Conservation (phyloP, 441 rosid species). For the Eutrema salsugineum region DNA sequence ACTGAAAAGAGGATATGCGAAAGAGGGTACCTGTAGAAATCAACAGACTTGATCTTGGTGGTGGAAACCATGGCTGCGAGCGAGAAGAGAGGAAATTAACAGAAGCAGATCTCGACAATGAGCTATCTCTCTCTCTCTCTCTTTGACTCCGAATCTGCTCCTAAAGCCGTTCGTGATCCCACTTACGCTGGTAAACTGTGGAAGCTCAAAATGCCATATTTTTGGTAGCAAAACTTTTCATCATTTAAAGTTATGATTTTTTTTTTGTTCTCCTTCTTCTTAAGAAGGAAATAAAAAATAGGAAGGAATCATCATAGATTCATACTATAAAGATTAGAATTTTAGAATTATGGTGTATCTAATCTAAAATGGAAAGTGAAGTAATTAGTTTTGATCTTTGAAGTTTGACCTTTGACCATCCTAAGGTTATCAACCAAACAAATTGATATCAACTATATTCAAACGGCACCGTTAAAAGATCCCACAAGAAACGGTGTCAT, state of each 20-base stretch:
- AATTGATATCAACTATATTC: no score
- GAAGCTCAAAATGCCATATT: neutral
- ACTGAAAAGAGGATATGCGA: neutral
- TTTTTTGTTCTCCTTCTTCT: neutral
- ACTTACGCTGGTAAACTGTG: neutral
- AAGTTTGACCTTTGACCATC: conserved; percentile 1
- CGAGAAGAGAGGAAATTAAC: neutral
- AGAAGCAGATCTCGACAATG: neutral
- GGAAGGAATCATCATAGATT: neutral
- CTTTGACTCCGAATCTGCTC: neutral
- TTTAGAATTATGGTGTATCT: neutral
- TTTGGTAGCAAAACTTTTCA: neutral
- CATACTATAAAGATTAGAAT: neutral
- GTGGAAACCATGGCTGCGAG: conserved; percentile 63
- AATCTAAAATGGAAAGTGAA: conserved; percentile 18
- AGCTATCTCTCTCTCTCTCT: neutral
- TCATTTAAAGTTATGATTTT: neutral
- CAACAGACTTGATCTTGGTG: conserved; percentile 80
- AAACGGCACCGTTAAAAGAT: neutral
- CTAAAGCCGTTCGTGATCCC: neutral
- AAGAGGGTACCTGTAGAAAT: conserved; percentile 70
- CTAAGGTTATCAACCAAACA: neutral
- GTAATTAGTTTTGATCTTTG: conserved; percentile 4
- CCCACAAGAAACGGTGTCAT: neutral
- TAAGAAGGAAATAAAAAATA: neutral